phyloP scores from a whole-genome alignment of 768 basidiomycete species.

The Auriscalpium orientale region DNA sequence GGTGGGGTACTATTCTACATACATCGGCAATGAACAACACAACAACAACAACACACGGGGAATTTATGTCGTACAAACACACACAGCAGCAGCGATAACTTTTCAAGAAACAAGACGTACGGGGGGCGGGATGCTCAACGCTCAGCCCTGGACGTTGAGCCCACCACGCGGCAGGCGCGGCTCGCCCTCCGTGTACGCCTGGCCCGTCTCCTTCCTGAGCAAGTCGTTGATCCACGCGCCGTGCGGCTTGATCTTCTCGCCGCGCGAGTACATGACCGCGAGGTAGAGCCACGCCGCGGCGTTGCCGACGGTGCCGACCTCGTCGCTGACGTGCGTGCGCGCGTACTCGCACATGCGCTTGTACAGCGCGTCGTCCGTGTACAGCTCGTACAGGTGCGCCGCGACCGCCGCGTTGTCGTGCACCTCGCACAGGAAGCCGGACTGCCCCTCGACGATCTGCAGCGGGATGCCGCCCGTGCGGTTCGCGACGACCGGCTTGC shows the following conservation, averaged over 20 bases:
- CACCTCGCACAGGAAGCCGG: slow-evolving; percentile 75
- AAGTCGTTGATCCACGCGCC: slow-evolving; percentile 85
- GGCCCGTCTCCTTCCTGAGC: slow-evolving; percentile 66
- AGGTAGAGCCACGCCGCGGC: slow-evolving; percentile 59
- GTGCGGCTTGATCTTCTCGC: slow-evolving; percentile 69
- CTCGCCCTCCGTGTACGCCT: slow-evolving; percentile 59
- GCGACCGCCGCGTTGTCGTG: slow-evolving; percentile 75
- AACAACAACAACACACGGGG: too few species aligned
- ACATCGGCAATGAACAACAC: too few species aligned
- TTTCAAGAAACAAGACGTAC: too few species aligned
- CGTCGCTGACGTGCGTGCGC: slow-evolving; percentile 71
- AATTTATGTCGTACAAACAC: too few species aligned
- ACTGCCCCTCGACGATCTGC: slow-evolving; percentile 82
- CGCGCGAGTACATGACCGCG: slow-evolving; percentile 73
- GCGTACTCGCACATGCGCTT: slow-evolving; percentile 38
- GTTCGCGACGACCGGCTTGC: slow-evolving; percentile 78
- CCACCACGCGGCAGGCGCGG: slow-evolving; percentile 57
- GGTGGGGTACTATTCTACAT: too few species aligned
- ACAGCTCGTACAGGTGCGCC: slow-evolving; percentile 65
- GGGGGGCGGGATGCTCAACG: too few species aligned
- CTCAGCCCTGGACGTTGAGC: slow-evolving; percentile 8
- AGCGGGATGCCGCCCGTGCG: slow-evolving; percentile 91
- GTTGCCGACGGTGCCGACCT: slow-evolving; percentile 80
- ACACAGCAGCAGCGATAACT: too few species aligned
- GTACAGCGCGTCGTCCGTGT: slow-evolving; percentile 63